Evolutionary conservation across 2,329 filamentous ascomycete genomes (phyloP), one percentile per base, ranked within the genome.

Genomic region (Periconia digitata): DNA sequence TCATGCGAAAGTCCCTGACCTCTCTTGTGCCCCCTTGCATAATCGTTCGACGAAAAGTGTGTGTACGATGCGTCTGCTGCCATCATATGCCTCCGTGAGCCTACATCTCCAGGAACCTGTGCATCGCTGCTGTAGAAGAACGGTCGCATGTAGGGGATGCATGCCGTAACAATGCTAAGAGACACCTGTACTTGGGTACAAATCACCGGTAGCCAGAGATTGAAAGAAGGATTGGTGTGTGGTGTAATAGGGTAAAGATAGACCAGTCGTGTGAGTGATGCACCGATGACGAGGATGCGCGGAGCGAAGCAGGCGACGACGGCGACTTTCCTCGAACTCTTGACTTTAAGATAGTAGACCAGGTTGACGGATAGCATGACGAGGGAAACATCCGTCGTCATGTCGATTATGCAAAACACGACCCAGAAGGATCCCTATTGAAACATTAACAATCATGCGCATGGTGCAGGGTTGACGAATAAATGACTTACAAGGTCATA

Each of bases 231-330:
- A 23, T 57, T 42, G n/a, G 44, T 44, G 32, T 65, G 59, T n/a
- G 60, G 57, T 24, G 61, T 61, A 34, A 63, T 55, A 8, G 63
- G 66, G 46, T 60, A 67, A 1, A 70, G 45, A 51, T 59, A 66
- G 10, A 68, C 43, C 22, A 67, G 47, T n/a, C 67, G 65, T 27
- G 55, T 51, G 6, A 67, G 48, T 13, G 66, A 56, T 6, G 58
- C 52, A 18, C 43, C 56, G 15, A 66, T 54, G 27, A 70, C 63
- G 2, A 68, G 44, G 5, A 62, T 44, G 8, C 66, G 63, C 3
- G 67, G 66, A 12, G 59, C 56, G 47, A 70, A 70, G 46, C 65
- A 70, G 44, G 62, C 60, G 27, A 69, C 54, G 8, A 69, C 54
- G 3, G 59, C 51, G 8, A 63, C 7, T 21, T 70, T 70, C 16